These are phyloP conservation scores for Termitomyces sp. DNA, from an alignment of 768 basidiomycete genomes.

Conservation along the genomic window DNA sequence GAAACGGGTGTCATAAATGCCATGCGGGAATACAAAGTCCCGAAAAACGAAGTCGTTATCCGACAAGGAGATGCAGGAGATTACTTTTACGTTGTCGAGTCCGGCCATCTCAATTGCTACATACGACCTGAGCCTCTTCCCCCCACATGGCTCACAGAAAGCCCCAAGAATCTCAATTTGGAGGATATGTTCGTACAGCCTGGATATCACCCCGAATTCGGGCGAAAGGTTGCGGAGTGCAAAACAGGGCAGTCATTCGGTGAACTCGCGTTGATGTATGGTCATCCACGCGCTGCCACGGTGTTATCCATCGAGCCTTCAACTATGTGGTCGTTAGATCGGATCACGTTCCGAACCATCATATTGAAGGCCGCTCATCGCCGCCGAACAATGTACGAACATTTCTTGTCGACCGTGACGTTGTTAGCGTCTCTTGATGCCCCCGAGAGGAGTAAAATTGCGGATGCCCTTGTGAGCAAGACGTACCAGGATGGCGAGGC, in stretches of 20 bases:
- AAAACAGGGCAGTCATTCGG: conserved; percentile 86
- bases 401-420: conserved; percentile 88
- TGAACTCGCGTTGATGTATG: conserved; percentile 97
- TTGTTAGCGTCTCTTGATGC: conserved; percentile 83
- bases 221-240: conserved; percentile 83
- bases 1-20: conserved; percentile 89
- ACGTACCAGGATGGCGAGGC: conserved; percentile 81
- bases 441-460: conserved; percentile 93
- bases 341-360: conserved; percentile 97
- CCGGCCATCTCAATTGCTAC: conserved; percentile 82
- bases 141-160: conserved; percentile 50
- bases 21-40: conserved; percentile 84
- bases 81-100: conserved; percentile 96
- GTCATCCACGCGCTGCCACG: conserved; percentile 92
- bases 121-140: conserved; percentile 67
- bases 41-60: conserved; percentile 83
- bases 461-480: conserved; percentile 87
- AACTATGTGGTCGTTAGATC: conserved; percentile 93
- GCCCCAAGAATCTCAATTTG: conserved; percentile 33
- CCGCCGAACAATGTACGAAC: conserved; percentile 93
- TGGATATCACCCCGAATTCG: conserved; percentile 67
- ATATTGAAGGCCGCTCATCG: conserved; percentile 90
- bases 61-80: conserved; percentile 96
- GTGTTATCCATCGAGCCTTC: conserved; percentile 81
- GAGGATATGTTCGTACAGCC: conserved; percentile 59